Evolutionary conservation across 768 basidiomycete species (phyloP), one percentile per base, ranked within the genome.

Genomic region (Lentinula aciculospora): DNA sequence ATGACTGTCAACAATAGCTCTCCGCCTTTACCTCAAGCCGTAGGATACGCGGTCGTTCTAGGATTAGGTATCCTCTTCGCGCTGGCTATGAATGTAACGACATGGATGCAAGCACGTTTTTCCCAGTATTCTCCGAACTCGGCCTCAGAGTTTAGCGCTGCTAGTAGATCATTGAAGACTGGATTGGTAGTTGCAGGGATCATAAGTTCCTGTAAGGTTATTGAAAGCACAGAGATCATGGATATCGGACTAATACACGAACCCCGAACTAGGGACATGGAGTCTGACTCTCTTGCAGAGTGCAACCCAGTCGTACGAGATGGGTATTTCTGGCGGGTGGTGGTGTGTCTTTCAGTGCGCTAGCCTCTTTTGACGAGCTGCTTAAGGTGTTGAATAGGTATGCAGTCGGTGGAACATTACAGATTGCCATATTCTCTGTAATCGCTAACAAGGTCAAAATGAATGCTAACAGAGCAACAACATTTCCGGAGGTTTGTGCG

Each of bases 381-480:
- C n/a, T 31, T 13, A 23, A 19, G 17, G 28, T 21, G 4, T 23
- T 39, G 34, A 17, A 17, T 12, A 58, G 57, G 65, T 67, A 64
- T 51, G 61, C 60, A 37, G 57, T 60, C 27, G 62, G 63, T 36
- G 66, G 62, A 19, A 69, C 67, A 7, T 61, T 68, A 17, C 70
- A 71, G 58, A 71, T 72, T 54, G 59, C 64, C 27, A 50, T 69
- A 32, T 72, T 71, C 56, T 67, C 69, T 32, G 61, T 65, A 5
- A 59, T 69, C 25, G 72, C 72, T 21, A 67, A 67, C 56, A 70
- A 70, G 62, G 65, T 70, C 55, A 74, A 72, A 59, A 63, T 63
- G 57, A 72, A 69, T 37, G 69, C 70, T 9, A 69, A 69, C 17
- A 63, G 65, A 15, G 70, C 69, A 2, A 67, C 65, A 15, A 74